These are phyloP conservation scores for Sporisorium exsertum DNA, from an alignment of 1,284 basidiomycete genomes.

Conservation along the genomic window DNA sequence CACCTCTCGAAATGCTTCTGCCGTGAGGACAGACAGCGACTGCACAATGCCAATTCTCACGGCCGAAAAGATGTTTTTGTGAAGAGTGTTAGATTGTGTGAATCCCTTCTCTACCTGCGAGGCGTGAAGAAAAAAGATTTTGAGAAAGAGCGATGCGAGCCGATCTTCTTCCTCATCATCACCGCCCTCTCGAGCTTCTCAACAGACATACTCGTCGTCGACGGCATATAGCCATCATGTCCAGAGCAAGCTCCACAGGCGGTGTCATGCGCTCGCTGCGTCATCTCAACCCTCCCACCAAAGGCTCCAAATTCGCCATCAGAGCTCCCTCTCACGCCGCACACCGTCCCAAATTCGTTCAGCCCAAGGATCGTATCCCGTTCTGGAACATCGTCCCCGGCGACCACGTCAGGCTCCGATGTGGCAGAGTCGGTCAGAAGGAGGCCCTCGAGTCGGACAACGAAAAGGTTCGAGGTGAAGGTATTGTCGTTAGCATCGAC, in stretches of 20 bases:
- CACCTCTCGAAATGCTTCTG: no score
- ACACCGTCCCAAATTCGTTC: constrained; percentile 65
- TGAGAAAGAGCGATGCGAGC: constrained; percentile 6
- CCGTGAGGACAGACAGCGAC: not conserved
- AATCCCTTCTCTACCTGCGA: not conserved
- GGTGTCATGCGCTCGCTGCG: constrained; percentile 66
- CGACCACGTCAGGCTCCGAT: constrained; percentile 68
- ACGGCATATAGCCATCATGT: constrained; percentile 17
- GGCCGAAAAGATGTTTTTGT: not conserved
- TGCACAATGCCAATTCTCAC: not conserved
- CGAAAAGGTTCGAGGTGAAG: constrained; percentile 59
- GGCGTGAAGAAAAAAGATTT: constrained; percentile 28
- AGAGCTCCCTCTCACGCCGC: constrained; percentile 66
- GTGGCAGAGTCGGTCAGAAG: constrained; percentile 58
- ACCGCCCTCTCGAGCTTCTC: not conserved
- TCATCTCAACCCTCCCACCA: constrained; percentile 64
- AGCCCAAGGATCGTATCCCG: constrained; percentile 69
- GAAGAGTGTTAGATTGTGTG: not conserved
- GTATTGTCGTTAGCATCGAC: constrained; percentile 63
- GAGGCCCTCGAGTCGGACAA: constrained; percentile 39
- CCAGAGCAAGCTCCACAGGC: constrained; percentile 28
- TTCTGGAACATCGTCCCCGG: constrained; percentile 70
- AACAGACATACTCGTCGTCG: not conserved
- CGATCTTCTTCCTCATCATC: not conserved
- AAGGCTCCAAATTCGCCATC: constrained; percentile 63